Percentiles rank a stretch among this genome's conserved stretches.
Conservation (phyloP, 768 basidiomycete species). For the Coprinopsis cinerea region DNA sequence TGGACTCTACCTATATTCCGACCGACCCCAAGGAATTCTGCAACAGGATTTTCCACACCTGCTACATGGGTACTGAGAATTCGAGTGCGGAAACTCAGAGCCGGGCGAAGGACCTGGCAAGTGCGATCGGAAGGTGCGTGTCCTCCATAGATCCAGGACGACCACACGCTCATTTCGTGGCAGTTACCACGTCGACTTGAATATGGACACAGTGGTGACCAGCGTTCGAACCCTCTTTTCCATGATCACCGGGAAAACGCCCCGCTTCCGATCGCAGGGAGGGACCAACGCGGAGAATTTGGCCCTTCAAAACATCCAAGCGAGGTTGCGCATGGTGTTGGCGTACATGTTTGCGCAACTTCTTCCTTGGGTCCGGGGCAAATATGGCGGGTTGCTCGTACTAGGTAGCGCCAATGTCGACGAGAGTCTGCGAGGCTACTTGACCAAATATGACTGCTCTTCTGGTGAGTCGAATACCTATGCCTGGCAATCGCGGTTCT, state of each 20-base stretch:
- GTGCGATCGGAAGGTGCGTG: slow-evolving; percentile 82
- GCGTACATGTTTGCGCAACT: slow-evolving; percentile 95
- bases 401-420: slow-evolving; percentile 99
- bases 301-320: slow-evolving; percentile 98
- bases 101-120: slow-evolving; percentile 81
- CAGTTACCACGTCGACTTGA: slow-evolving; percentile 91
- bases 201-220: slow-evolving; percentile 91
- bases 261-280: slow-evolving; percentile 80
- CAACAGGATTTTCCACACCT: slow-evolving; percentile 88
- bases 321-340: slow-evolving; percentile 89
- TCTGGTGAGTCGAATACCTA: slow-evolving; percentile 44
- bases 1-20: slow-evolving; percentile 78
- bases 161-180: neutral
- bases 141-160: neutral
- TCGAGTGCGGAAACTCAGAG: slow-evolving; percentile 81
- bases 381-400: slow-evolving; percentile 81
- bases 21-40: slow-evolving; percentile 85
- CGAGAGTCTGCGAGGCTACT: slow-evolving; percentile 93
- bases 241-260: slow-evolving; percentile 60
- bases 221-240: slow-evolving; percentile 79
- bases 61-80: slow-evolving; percentile 99
- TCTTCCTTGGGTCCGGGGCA: slow-evolving; percentile 85
- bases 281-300: slow-evolving; percentile 87
- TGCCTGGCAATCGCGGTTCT: neutral
- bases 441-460: slow-evolving; percentile 98